Evolutionary conservation across 768 basidiomycete species (phyloP), one percentile per base, ranked within the genome.

Genomic region (Leccinum broughii): DNA sequence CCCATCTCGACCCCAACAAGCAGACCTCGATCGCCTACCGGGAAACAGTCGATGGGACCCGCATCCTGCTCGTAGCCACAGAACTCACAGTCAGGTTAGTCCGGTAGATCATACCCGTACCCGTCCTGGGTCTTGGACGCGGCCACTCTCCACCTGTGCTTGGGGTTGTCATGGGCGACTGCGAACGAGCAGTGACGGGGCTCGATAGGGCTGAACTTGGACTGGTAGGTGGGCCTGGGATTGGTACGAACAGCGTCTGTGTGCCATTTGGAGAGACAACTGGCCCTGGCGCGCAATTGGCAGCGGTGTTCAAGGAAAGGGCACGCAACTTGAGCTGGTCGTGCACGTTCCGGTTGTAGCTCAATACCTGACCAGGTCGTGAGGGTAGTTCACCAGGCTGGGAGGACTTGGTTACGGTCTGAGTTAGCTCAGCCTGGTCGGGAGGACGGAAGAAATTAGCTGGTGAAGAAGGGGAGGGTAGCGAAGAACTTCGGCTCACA

Each of bases 61-160:
- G 78, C 74, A 82, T 83, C 17, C 68, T 71, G 14, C 66, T 68
- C 69, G 77, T 72, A 71, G 77, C 52, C 13, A 51, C 55, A 30
- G 66, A 51, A 15, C 49, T 54, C 22, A 59, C 60, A 35, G 59
- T 59, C 53, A 72, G 34, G 34, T 69, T 72, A 39, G 76, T 82
- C 50, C 82, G 77, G 66, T 89, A 89, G 39, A 77, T 73, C 87
- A 89, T 89, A n/a, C 87, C 87, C 11, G 87, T 86, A 6, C 87
- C 87, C 10, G 83, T 88, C 30, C 87, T 72, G 10, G 87, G 86
- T 62, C 75, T 81, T 20, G 83, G 84, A 15, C 77, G 73, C 4
- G 68, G 64, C 53, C 66, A 30, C 35, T 69, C 72, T 20, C 54
- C 62, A 44, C 37, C 32, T 9, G 57, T 30, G 22, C 56, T 64